Percentiles rank a stretch among this genome's conserved stretches.
Conservation (phyloP, 495 filamentous ascomycete genomes). For the Aspergillus bridgeri region DNA sequence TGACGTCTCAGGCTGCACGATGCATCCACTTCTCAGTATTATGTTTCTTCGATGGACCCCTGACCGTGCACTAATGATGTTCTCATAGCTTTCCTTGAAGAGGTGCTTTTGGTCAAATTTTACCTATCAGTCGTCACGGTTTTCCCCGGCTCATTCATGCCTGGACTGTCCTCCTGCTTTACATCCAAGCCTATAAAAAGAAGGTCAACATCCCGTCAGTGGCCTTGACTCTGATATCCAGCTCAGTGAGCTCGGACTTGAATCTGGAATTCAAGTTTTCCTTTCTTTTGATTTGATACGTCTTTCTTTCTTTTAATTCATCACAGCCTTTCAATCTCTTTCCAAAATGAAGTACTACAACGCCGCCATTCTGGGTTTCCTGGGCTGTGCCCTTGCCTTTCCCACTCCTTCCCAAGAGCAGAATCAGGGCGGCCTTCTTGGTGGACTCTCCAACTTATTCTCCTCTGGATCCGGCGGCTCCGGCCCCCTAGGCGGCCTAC, state of each 20-base stretch:
- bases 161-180: no score
- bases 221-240: not conserved
- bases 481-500: no score
- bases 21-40: no score
- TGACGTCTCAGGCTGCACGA: no score
- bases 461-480: not conserved
- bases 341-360: constrained; percentile 19
- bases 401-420: constrained; percentile 8
- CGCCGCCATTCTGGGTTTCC: constrained; percentile 12
- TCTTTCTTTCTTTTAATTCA: constrained; percentile 3
- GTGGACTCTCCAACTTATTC: not conserved
- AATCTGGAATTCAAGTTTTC: not conserved
- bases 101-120: no score
- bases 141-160: no score
- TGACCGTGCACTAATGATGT: no score
- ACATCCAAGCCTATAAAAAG: no score
- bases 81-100: no score
- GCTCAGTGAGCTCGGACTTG: no score
- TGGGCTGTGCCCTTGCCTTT: constrained; percentile 19
- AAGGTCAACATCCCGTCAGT: not conserved
- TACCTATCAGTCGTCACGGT: no score
- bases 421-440: not conserved
- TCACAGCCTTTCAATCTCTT: constrained; percentile 4
- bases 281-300: constrained; percentile 5
- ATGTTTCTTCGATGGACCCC: no score